Evolutionary conservation across 106 monocot species (phyloP).

Genomic region (Dioscorea dumetorum): DNA sequence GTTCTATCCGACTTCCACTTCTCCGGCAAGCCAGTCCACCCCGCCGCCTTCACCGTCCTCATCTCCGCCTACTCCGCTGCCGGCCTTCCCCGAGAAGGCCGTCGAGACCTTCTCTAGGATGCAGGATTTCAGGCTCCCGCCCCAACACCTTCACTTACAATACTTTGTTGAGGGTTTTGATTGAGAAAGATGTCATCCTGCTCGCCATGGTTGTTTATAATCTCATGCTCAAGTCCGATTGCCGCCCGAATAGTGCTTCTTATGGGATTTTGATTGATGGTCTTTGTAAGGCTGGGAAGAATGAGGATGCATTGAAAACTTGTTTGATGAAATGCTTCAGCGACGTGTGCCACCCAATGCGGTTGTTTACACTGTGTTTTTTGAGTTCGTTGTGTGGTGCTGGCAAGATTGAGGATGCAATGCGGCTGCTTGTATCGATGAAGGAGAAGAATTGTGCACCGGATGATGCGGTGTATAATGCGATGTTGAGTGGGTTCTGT

Average conservation of each 20-base stretch:
- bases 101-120: slow-evolving; percentile 56
- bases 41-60: slow-evolving; percentile 36
- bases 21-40: background rate
- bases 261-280: slow-evolving; percentile 58
- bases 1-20: slow-evolving; percentile 11
- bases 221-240: slow-evolving; percentile 53
- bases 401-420: slow-evolving; percentile 38
- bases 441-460: slow-evolving; percentile 15
- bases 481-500: slow-evolving; percentile 51
- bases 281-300: slow-evolving; percentile 43
- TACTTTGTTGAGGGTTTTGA: slow-evolving; percentile 39
- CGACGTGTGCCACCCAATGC: slow-evolving; percentile 38
- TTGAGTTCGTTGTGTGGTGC: slow-evolving; percentile 39
- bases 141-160: slow-evolving; percentile 70
- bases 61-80: slow-evolving; percentile 37
- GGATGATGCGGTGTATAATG: slow-evolving; percentile 30
- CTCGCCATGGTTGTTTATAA: slow-evolving; percentile 64
- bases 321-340: slow-evolving; percentile 86
- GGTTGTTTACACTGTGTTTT: slow-evolving; percentile 45
- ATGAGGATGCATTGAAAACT: slow-evolving; percentile 32
- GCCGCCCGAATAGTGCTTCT: slow-evolving; percentile 48
- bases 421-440: slow-evolving; percentile 40
- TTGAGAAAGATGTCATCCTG: slow-evolving; percentile 36
- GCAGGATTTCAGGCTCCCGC: slow-evolving; percentile 39
- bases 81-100: slow-evolving; percentile 30